A percentile compares a stretch with the other conserved stretches of the same genome.
phyloP scores from a whole-genome alignment of 116 monocot genomes.

The Posidonia oceanica region DNA sequence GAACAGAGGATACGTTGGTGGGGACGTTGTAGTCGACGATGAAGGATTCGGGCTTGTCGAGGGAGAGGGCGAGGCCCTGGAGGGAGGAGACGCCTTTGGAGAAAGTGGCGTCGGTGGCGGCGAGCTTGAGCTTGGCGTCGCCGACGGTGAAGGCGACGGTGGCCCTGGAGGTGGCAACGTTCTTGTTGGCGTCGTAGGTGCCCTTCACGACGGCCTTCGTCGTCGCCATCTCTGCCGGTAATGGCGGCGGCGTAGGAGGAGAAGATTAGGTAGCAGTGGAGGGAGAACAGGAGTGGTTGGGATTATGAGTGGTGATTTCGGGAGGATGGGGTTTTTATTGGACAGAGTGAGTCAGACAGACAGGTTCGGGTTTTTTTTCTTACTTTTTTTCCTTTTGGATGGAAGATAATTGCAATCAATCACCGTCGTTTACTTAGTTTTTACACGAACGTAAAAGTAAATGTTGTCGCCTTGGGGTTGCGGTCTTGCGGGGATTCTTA shows the following conservation, averaged over 20 bases:
- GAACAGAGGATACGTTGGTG: constrained; percentile 20
- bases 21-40: constrained; percentile 63
- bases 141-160: constrained; percentile 36
- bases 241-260: not conserved
- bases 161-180: constrained; percentile 23
- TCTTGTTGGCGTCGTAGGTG: constrained; percentile 49
- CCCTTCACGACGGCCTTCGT: constrained; percentile 76
- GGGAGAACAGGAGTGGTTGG: not conserved
- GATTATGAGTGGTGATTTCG: too few species aligned
- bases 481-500: too few species aligned
- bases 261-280: not conserved
- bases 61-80: constrained; percentile 24
- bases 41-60: constrained; percentile 80
- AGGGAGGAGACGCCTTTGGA: constrained; percentile 13
- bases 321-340: not conserved
- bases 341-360: not conserved
- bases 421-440: too few species aligned
- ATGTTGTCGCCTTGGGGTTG: too few species aligned
- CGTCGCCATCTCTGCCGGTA: constrained; percentile 3
- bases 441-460: too few species aligned
- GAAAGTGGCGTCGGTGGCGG: constrained; percentile 63
- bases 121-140: constrained; percentile 53
- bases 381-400: too few species aligned
- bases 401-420: too few species aligned
- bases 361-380: too few species aligned